Evolutionary conservation across 2,329 filamentous ascomycete species (phyloP), one percentile per base, ranked within the genome.

Genomic region (Stemphylium beticola): DNA sequence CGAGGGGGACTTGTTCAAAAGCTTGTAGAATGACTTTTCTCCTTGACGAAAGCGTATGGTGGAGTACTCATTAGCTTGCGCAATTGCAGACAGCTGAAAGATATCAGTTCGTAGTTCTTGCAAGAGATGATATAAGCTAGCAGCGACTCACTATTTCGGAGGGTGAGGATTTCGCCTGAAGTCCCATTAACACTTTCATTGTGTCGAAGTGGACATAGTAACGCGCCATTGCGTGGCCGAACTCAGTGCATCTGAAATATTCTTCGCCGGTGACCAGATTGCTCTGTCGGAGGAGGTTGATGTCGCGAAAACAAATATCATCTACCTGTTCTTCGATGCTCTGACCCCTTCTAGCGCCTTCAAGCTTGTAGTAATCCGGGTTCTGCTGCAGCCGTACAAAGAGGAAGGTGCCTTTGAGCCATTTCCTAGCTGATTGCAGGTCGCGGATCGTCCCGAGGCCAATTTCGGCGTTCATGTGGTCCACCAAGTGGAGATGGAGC

Each of bases 381-480:
- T 93, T 92, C 43, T 86, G 81, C 55, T 84, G 82, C 45, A 96
- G 80, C 12, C 92, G 83, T 33, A 95, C 87, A 57, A 87, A 89
- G 8, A 96, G 78, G 64, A 96, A 96, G 0, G 91, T 95, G 1
- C 90, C 86, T 6, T 78, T 78, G 17, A 96, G 83, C 91, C 91
- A 96, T 57, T 78, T 81, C 57, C 87, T 87, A 10, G 91, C 91
- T 0, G 87, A 85, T 1, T 80, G 70, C 0, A 88, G 71, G 61
- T 88, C 83, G 4, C 77, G 82, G 49, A 96, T 86, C 0, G 89
- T 92, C 0, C 89, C 87, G 1, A 96, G 79, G 1, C 88, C 87
- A 42, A 93, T 88, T 67, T 96, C 91, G 2, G 91, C 91, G 67
- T 96, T 96, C 60, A 96, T 74, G 66, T 96, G 91, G 60, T 93